Evolutionary conservation across 75 land plant genomes (phyloP).

Genomic region (Isoetes taiwanensis): DNA sequence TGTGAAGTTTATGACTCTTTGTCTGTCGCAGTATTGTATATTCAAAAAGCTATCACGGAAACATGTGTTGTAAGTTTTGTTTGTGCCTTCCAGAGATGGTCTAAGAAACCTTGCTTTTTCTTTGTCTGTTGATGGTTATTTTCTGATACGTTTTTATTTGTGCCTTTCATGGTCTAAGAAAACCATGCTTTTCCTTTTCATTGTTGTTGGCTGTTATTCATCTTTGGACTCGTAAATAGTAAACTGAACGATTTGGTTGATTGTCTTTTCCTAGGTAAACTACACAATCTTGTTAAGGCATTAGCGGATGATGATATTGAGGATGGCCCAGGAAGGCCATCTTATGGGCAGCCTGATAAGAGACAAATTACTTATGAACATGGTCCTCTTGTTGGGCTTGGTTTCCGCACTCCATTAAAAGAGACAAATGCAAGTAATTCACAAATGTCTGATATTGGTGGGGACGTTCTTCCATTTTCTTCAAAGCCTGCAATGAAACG

Average conservation of each 20-base stretch:
- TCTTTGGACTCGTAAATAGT: background rate
- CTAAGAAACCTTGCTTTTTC: no score
- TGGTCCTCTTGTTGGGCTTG: conserved; percentile 66
- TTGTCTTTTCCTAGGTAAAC: no score
- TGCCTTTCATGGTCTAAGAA: no score
- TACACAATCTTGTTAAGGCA: conserved; percentile 94
- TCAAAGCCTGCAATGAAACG: conserved; percentile 55
- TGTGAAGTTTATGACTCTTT: background rate
- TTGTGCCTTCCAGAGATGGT: no score
- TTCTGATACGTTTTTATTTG: no score
- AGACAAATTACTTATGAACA: conserved; percentile 21
- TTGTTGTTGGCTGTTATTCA: no score
- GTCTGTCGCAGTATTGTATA: background rate
- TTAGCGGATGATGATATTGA: conserved; percentile 78
- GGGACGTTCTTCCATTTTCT: conserved; percentile 25
- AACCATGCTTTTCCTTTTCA: no score
- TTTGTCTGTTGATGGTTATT: no score
- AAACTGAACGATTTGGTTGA: no score
- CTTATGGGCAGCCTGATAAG: conserved; percentile 23
- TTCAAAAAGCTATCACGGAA: no score
- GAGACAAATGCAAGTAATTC: conserved; percentile 6
- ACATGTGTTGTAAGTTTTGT: no score
- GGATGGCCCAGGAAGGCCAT: conserved; percentile 24
- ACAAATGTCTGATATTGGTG: conserved; percentile 20
- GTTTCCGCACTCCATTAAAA: conserved; percentile 32